These are phyloP conservation scores for Pugionium cornutum DNA, from an alignment of 345 rosid species.

Conservation along the genomic window DNA sequence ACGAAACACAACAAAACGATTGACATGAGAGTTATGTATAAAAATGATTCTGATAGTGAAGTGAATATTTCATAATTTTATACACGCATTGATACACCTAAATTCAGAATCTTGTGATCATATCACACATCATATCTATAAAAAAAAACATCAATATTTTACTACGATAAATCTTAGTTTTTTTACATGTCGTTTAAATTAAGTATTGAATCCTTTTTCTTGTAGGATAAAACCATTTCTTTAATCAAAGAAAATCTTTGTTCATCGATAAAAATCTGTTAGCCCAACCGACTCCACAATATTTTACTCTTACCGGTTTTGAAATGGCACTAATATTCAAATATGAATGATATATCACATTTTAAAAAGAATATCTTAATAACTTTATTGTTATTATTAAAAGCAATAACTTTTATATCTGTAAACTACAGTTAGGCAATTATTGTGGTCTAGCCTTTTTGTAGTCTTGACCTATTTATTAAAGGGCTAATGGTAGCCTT, in stretches of 20 bases:
- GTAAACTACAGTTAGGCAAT: slow-evolving; percentile 8
- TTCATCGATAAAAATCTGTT: not conserved
- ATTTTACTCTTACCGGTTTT: not conserved
- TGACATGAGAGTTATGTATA: slow-evolving; percentile 37
- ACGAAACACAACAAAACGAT: slow-evolving; percentile 40
- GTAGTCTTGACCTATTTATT: slow-evolving; percentile 27
- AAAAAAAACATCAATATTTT: not conserved
- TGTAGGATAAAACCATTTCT: no score
- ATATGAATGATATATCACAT: not conserved
- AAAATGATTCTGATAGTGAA: slow-evolving; percentile 42
- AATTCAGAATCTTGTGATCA: slow-evolving; percentile 2
- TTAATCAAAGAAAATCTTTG: not conserved
- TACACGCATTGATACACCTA: slow-evolving; percentile 11
- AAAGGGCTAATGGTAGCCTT: slow-evolving; percentile 31
- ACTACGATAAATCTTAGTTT: no score
- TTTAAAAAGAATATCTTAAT: not conserved
- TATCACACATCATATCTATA: not conserved
- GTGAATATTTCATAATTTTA: slow-evolving; percentile 34
- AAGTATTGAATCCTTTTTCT: no score
- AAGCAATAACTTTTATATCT: not conserved
- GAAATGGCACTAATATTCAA: not conserved
- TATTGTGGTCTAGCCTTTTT: slow-evolving; percentile 32
- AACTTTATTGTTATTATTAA: not conserved
- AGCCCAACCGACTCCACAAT: not conserved
- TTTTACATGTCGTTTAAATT: no score